Evolutionary conservation across 306 rosid species (phyloP).

Genomic region (Cercis canadensis): DNA sequence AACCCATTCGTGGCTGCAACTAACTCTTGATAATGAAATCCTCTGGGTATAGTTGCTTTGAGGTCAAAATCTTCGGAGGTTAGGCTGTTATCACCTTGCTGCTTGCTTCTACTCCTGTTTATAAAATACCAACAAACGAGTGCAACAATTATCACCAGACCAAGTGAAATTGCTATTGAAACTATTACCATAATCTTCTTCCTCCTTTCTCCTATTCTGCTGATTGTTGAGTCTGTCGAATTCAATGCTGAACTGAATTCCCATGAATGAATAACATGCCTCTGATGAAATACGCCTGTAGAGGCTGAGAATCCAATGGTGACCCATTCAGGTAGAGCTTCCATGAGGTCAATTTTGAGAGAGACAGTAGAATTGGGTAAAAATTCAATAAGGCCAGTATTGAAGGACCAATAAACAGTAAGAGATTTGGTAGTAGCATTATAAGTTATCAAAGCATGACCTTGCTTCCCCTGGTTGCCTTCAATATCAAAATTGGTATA

Average conservation of each 20-base stretch:
- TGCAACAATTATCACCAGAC: background rate
- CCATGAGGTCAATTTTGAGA: background rate
- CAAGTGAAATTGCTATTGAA: background rate
- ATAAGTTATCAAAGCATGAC: conserved; percentile 30
- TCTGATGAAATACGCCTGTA: background rate
- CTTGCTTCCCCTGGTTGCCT: background rate
- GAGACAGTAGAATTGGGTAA: background rate
- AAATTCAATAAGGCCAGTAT: background rate
- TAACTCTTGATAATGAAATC: conserved; percentile 38
- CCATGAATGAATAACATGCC: conserved; percentile 25
- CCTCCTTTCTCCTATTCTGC: background rate
- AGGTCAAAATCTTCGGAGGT: background rate
- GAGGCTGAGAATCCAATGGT: conserved; percentile 32
- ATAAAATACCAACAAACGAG: background rate
- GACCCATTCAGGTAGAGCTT: conserved; percentile 19
- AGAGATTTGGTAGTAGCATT: conserved; percentile 35
- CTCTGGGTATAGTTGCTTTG: conserved; percentile 36
- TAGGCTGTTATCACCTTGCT: background rate
- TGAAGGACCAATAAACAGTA: conserved; percentile 20
- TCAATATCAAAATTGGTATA: conserved; percentile 8
- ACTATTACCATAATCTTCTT: background rate
- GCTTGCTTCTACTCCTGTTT: background rate
- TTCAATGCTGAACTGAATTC: conserved; percentile 7
- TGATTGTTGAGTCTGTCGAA: background rate
- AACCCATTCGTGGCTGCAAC: conserved; percentile 40